A percentile compares a stretch with the other conserved stretches of the same genome.
Conservation (phyloP, 2,329 filamentous ascomycete species). For the Pestalotiopsis sp. region DNA sequence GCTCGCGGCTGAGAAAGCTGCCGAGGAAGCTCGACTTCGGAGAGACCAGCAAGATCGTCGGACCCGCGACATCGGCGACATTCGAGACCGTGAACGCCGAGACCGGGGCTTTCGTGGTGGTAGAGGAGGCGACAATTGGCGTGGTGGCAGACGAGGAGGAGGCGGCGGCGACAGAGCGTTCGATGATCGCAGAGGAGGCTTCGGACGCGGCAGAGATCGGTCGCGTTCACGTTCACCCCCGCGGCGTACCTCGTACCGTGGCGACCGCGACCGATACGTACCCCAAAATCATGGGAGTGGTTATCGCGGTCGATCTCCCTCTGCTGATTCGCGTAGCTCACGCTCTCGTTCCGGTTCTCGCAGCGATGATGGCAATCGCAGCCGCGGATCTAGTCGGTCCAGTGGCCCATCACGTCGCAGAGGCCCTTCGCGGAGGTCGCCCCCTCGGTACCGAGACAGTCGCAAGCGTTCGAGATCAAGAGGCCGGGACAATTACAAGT, state of each 20-base stretch:
- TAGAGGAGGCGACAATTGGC: constrained; percentile 53
- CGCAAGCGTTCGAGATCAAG: constrained; percentile 33
- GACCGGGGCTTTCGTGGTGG: constrained; percentile 54
- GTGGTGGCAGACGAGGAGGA: constrained; percentile 51
- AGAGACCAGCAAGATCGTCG: constrained; percentile 73
- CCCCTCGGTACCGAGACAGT: constrained; percentile 27
- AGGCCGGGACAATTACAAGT: constrained; percentile 26
- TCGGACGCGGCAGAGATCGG: constrained; percentile 47
- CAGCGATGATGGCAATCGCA: constrained; percentile 24
- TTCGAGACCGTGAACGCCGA: constrained; percentile 67
- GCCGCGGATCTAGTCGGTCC: constrained; percentile 26
- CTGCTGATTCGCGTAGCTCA: constrained; percentile 35
- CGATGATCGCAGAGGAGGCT: constrained; percentile 46
- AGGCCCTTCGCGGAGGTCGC: constrained; percentile 26
- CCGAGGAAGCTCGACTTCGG: constrained; percentile 72
- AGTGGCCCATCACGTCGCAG: constrained; percentile 28
- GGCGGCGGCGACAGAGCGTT: constrained; percentile 55
- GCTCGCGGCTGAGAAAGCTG: constrained; percentile 82
- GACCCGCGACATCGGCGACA: constrained; percentile 69
- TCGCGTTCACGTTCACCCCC: constrained; percentile 55
- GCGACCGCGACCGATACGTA: constrained; percentile 55
- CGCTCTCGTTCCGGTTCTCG: constrained; percentile 32
- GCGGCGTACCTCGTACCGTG: constrained; percentile 42
- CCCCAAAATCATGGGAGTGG: constrained; percentile 50
- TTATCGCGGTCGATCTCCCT: constrained; percentile 44